phyloP scores from a whole-genome alignment of 2,329 filamentous ascomycete species.

The Zymoseptoria crescenta region DNA sequence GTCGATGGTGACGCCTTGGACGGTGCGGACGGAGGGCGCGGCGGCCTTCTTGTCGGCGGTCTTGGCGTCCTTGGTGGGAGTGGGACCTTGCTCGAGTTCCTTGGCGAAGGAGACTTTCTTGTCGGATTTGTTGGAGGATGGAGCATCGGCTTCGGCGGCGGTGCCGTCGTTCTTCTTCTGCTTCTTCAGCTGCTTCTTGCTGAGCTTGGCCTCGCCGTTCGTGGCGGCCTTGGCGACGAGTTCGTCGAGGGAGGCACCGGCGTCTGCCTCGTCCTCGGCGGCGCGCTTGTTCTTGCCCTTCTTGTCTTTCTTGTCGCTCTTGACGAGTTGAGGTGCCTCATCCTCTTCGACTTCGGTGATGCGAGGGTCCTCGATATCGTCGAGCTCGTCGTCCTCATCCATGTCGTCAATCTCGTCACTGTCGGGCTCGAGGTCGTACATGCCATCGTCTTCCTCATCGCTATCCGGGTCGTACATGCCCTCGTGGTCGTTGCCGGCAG shows the following conservation, averaged over 20 bases:
- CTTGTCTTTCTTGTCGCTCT: slow-evolving; percentile 47
- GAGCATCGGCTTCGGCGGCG: slow-evolving; percentile 50
- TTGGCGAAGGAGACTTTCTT: slow-evolving; percentile 99
- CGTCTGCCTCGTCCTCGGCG: slow-evolving; percentile 59
- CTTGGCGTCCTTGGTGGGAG: slow-evolving; percentile 52
- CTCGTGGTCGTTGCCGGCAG: slow-evolving; percentile 51
- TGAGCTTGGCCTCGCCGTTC: slow-evolving; percentile 65
- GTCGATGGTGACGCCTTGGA: slow-evolving; percentile 86
- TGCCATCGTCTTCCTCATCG: slow-evolving; percentile 50
- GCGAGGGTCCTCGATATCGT: slow-evolving; percentile 20
- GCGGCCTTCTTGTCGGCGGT: slow-evolving; percentile 43
- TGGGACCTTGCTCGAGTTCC: slow-evolving; percentile 95
- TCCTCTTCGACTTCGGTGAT: slow-evolving; percentile 45
- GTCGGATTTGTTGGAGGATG: slow-evolving; percentile 50
- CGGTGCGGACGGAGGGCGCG: slow-evolving; percentile 62
- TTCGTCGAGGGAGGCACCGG: slow-evolving; percentile 62
- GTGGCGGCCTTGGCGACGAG: slow-evolving; percentile 65
- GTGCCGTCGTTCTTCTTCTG: slow-evolving; percentile 97
- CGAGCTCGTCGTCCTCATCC: slow-evolving; percentile 30
- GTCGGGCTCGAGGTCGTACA: slow-evolving; percentile 71
- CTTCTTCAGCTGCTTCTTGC: slow-evolving; percentile 98
- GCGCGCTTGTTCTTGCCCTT: slow-evolving; percentile 91
- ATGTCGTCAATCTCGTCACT: slow-evolving; percentile 62
- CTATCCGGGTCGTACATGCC: slow-evolving; percentile 55
- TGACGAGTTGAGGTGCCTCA: slow-evolving; percentile 49